A percentile compares a stretch with the other conserved stretches of the same genome.
Conservation (phyloP, 345 rosid species). For the Gossypium bickii region DNA sequence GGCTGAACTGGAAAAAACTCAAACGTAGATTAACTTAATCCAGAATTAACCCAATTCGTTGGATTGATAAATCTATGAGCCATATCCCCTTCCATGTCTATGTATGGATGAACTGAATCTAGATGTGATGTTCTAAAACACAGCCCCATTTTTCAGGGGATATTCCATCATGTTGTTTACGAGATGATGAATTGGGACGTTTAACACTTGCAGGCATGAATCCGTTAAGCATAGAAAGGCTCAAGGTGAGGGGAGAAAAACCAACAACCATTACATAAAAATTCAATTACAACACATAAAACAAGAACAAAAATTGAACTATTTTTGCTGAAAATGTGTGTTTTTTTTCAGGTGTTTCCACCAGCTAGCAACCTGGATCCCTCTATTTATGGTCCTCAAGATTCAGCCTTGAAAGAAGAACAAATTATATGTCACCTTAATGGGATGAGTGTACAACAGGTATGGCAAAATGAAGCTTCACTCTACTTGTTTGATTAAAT, state of each 20-base stretch:
- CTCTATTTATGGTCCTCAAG: slow-evolving; percentile 39
- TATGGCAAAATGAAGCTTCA: slow-evolving; percentile 10
- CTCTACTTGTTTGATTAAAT: not conserved
- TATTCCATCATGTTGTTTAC: not conserved
- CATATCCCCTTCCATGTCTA: not conserved
- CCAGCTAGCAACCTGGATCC: slow-evolving; percentile 65
- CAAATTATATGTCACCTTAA: slow-evolving; percentile 46
- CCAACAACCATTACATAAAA: not conserved
- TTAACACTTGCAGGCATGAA: slow-evolving; percentile 15
- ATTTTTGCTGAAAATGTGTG: not conserved
- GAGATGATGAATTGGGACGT: slow-evolving; percentile 20
- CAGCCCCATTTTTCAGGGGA: slow-evolving; percentile 10
- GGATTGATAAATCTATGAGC: not conserved
- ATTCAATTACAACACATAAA: not conserved
- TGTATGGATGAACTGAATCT: not conserved
- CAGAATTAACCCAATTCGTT: too few species aligned
- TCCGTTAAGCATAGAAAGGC: slow-evolving; percentile 20
- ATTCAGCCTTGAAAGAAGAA: slow-evolving; percentile 60
- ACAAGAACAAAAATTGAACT: not conserved
- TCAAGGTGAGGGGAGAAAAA: not conserved
- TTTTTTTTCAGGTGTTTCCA: slow-evolving; percentile 39
- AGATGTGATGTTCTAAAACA: not conserved
- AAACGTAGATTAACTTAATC: not conserved
- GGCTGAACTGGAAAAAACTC: not conserved
- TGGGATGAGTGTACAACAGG: slow-evolving; percentile 67